These are phyloP conservation scores for Ophiognomonia clavigignenti-juglandacearum DNA, from an alignment of 2,329 filamentous ascomycete genomes.

Conservation along the genomic window DNA sequence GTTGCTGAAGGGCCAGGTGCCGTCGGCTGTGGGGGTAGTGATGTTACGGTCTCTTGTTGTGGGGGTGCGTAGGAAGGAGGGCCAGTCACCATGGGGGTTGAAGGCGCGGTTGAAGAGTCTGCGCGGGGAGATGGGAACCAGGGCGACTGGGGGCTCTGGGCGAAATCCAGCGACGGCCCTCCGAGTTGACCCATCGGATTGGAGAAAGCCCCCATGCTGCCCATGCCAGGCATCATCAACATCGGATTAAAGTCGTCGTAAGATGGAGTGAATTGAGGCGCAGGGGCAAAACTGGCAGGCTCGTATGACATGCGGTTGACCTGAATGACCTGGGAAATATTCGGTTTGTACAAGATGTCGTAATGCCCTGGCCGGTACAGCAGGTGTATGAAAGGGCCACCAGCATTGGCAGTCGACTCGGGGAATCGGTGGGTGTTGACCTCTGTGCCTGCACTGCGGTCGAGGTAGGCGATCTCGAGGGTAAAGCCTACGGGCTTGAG, in stretches of 20 bases:
- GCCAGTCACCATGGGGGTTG: slow-evolving; percentile 3
- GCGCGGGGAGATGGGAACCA: slow-evolving; percentile 33
- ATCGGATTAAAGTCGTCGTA: slow-evolving; percentile 38
- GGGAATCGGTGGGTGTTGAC: slow-evolving; percentile 69
- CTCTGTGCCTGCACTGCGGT: slow-evolving; percentile 72
- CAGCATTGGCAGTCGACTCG: slow-evolving; percentile 37
- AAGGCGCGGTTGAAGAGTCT: slow-evolving; percentile 22
- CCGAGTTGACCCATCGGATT: slow-evolving; percentile 13
- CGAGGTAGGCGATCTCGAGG: slow-evolving; percentile 86
- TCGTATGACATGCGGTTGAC: slow-evolving; percentile 45
- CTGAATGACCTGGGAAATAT: slow-evolving; percentile 33
- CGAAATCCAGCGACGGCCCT: slow-evolving; percentile 24
- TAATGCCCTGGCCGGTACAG: slow-evolving; percentile 80
- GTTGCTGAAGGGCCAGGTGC: slow-evolving; percentile 25
- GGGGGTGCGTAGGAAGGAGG: slow-evolving; percentile 10
- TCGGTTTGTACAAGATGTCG: slow-evolving; percentile 71
- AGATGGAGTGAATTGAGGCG: slow-evolving; percentile 15
- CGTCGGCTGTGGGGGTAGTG: slow-evolving; percentile 26
- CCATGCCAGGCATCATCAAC: slow-evolving; percentile 43
- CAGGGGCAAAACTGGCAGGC: slow-evolving; percentile 4
- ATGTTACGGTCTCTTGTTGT: slow-evolving; percentile 16
- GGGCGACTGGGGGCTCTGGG: slow-evolving; percentile 28
- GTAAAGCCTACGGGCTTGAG: slow-evolving; percentile 74
- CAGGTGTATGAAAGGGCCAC: slow-evolving; percentile 51
- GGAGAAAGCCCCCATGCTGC: slow-evolving; percentile 17